Conservation (phyloP, 176 grass and related monocot genomes). For the Neostapfia colusana region DNA sequence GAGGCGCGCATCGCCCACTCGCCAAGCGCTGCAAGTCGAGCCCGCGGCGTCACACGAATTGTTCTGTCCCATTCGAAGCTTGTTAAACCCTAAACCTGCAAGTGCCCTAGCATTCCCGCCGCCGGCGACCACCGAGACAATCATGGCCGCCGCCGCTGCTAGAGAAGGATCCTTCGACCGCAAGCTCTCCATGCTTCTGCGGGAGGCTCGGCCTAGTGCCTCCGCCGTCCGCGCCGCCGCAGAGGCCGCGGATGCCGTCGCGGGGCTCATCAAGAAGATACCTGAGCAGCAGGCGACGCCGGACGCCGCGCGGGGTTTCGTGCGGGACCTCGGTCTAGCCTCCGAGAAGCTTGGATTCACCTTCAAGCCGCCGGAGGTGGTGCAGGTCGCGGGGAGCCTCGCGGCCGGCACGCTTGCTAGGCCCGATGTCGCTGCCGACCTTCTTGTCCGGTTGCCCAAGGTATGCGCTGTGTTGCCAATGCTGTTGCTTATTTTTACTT, state of each 20-base stretch:
- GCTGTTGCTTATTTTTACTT: neutral
- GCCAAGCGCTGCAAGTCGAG: neutral
- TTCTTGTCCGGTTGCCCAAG: slow-evolving; percentile 87
- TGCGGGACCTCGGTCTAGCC: neutral
- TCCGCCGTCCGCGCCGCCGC: slow-evolving; percentile 37
- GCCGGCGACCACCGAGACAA: slow-evolving; percentile 32
- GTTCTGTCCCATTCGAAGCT: too few species aligned
- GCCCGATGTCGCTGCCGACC: slow-evolving; percentile 71
- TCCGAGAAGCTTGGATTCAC: slow-evolving; percentile 57
- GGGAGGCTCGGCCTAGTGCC: slow-evolving; percentile 48
- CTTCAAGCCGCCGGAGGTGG: slow-evolving; percentile 60
- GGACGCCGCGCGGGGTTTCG: slow-evolving; percentile 51
- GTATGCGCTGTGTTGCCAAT: slow-evolving; percentile 3
- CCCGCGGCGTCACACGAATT: neutral
- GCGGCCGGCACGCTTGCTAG: slow-evolving; percentile 53
- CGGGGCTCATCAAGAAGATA: slow-evolving; percentile 49
- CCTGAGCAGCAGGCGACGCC: slow-evolving; percentile 51
- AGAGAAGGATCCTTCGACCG: slow-evolving; percentile 45
- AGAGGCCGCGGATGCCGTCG: slow-evolving; percentile 48
- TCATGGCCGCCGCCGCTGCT: slow-evolving; percentile 21
- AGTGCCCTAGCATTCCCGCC: slow-evolving; percentile 20
- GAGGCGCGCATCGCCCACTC: neutral
- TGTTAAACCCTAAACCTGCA: slow-evolving; percentile 56
- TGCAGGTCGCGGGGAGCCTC: slow-evolving; percentile 62
- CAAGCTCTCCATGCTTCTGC: slow-evolving; percentile 66